Base-by-base conservation (phyloP, 177 flowering plant genomes). In the Vitis hybrid region DNA sequence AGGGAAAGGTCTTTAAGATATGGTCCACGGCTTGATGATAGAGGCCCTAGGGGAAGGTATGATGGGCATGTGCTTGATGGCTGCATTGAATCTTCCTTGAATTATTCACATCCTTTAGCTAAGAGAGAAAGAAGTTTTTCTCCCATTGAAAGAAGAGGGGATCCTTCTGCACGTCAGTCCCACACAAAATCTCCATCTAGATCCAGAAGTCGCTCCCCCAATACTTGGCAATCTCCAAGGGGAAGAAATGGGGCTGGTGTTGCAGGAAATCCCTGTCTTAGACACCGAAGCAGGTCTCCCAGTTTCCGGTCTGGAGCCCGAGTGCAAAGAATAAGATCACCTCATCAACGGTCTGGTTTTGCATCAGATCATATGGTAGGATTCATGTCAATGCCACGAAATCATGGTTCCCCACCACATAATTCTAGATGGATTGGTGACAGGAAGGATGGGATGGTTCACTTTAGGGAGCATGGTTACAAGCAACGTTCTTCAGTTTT, bases 171-270 rank as follows among this genome's bases (percentile, higher is more conserved):
- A 10, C 70, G 78, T 52, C 62, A 75, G 49, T 56, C 83, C 15
- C 70, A 50, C 49, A 67, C 80, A 6, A 85, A 72, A 55, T 84
- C 91, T 62, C 77, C 82, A 1, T 83, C 85, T 62, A 84, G 86
- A 75, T 84, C 91, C 30, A 78, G 85, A 83, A 76, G 74, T 63
- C 82, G 79, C 30, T 87, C 87, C 57, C 89, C 91, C 12, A 72
- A 62, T 68, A 17, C 62, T 23, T 83, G 82, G 85, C 68, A 76
- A 49, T 72, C 79, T 56, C 74, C 77, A 34, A 75, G 80, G 70
- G 76, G 83, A 49, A 70, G 85, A 50, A 75, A 61, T 62, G 70
- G 70, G 18, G 26, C 67, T 64, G 66, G 51, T 26, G 21, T 23
- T 26, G 67, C 62, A 60, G 69, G 72, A 10, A 67, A 65, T 71